Percentiles rank a stretch among this genome's conserved stretches.
Evolutionary conservation across 148 eudicot genomes (phyloP).

Genomic region (Chenopodium formosanum): DNA sequence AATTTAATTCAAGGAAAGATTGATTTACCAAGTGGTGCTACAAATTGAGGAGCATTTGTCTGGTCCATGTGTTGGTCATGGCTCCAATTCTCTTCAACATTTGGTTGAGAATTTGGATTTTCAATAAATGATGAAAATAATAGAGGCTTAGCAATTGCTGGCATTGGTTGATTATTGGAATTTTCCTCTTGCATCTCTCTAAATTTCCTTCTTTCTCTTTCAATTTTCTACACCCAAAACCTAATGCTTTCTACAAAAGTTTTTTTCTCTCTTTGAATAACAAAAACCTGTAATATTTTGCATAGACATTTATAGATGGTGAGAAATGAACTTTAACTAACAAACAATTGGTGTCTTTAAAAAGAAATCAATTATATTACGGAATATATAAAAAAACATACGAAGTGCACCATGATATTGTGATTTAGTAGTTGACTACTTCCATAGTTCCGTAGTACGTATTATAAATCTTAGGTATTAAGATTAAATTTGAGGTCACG

Average conservation of each 20-base stretch:
- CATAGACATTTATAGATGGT: background rate
- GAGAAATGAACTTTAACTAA: background rate
- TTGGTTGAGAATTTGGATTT: background rate
- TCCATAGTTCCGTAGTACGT: too few species aligned
- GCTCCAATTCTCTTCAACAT: background rate
- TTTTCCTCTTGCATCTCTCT: conserved; percentile 12
- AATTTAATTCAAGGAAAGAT: background rate
- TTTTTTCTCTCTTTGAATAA: background rate
- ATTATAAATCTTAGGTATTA: too few species aligned
- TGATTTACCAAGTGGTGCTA: conserved; percentile 6
- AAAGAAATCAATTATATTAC: background rate
- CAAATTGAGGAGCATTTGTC: background rate
- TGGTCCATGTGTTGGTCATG: background rate
- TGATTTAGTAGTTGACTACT: too few species aligned
- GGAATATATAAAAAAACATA: too few species aligned
- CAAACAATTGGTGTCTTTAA: background rate
- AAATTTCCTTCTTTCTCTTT: background rate
- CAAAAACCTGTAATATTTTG: background rate
- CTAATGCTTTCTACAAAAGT: background rate
- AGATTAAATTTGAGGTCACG: too few species aligned
- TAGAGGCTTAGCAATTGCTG: background rate
- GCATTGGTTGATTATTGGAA: background rate
- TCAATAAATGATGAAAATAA: background rate
- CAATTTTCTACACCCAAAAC: too few species aligned
- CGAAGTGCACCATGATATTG: too few species aligned